Conservation (phyloP, 1,284 basidiomycete genomes). For the Fereydounia khargensis region DNA sequence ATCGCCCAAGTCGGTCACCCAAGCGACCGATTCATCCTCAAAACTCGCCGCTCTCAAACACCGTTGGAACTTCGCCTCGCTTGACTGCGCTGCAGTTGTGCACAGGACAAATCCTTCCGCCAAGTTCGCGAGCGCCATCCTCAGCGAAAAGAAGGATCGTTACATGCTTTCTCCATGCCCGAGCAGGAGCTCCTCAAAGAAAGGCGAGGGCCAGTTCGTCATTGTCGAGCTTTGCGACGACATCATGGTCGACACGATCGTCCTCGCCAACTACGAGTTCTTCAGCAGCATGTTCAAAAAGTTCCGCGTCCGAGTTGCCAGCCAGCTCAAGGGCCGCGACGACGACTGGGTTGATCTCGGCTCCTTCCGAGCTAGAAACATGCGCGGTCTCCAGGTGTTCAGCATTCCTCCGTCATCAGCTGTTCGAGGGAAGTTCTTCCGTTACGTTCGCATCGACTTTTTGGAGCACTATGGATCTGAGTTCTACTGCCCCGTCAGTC, state of each 20-base stretch:
- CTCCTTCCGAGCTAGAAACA: slow-evolving; percentile 80
- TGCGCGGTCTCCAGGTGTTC: slow-evolving; percentile 69
- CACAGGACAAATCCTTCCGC: slow-evolving; percentile 78
- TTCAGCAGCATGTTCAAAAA: slow-evolving; percentile 96
- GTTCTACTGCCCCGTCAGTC: slow-evolving; percentile 91
- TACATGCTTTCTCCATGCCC: slow-evolving; percentile 97
- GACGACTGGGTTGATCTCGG: slow-evolving; percentile 64
- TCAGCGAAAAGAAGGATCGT: slow-evolving; percentile 84
- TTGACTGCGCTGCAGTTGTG: slow-evolving; percentile 89
- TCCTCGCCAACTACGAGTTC: slow-evolving; percentile 95
- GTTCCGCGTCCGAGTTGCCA: slow-evolving; percentile 80
- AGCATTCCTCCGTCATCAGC: slow-evolving; percentile 17
- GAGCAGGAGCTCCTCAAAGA: slow-evolving; percentile 3
- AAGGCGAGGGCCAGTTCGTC: slow-evolving; percentile 68
- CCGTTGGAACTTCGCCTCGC: slow-evolving; percentile 83
- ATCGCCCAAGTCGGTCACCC: not conserved
- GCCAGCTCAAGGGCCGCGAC: slow-evolving; percentile 71
- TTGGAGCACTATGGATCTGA: slow-evolving; percentile 89
- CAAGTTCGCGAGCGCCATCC: slow-evolving; percentile 78
- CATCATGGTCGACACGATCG: slow-evolving; percentile 90
- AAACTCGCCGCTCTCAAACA: slow-evolving; percentile 45
- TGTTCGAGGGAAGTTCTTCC: slow-evolving; percentile 57
- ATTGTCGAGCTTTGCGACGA: slow-evolving; percentile 96
- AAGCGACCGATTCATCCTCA: slow-evolving; percentile 16
- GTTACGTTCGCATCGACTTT: slow-evolving; percentile 92